Evolutionary conservation across 768 basidiomycete species (phyloP).

Genomic region (Amanita rubescens): DNA sequence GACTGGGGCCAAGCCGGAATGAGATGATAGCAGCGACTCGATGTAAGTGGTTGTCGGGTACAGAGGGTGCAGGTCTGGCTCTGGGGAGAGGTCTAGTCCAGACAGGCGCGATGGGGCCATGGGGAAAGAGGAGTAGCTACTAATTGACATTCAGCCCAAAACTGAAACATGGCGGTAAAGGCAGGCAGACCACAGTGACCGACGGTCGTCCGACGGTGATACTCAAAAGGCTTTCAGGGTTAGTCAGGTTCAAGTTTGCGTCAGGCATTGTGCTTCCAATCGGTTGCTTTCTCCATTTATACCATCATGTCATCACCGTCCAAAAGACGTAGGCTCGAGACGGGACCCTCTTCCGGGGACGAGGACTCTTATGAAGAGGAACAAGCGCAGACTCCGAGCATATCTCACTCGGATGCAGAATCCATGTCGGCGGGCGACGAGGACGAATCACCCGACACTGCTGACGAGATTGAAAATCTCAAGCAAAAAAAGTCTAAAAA

Average conservation of each 20-base stretch:
- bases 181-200: constrained; percentile 4
- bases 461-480: constrained; percentile 54
- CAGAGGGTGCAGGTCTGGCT: constrained; percentile 75
- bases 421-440: constrained; percentile 17
- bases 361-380: constrained; percentile 18
- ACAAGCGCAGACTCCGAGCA: constrained; percentile 13
- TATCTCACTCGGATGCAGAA: constrained; percentile 16
- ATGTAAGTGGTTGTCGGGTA: constrained; percentile 64
- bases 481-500: constrained; percentile 64
- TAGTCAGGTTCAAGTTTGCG: constrained; percentile 4
- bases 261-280: constrained; percentile 7
- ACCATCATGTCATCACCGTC: constrained; percentile 36
- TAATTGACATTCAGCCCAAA: not conserved
- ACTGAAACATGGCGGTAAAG: constrained; percentile 6
- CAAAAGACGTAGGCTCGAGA: constrained; percentile 45
- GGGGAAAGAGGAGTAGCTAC: not conserved
- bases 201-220: too few relatives aligned
- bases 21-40: constrained; percentile 52
- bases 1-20: constrained; percentile 57
- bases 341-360: constrained; percentile 15
- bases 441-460: constrained; percentile 38
- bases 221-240: too few relatives aligned
- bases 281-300: not conserved
- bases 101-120: constrained; percentile 8
- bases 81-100: constrained; percentile 51